Conservation (phyloP, 2,329 filamentous ascomycete genomes). For the Sclerotinia borealis region DNA sequence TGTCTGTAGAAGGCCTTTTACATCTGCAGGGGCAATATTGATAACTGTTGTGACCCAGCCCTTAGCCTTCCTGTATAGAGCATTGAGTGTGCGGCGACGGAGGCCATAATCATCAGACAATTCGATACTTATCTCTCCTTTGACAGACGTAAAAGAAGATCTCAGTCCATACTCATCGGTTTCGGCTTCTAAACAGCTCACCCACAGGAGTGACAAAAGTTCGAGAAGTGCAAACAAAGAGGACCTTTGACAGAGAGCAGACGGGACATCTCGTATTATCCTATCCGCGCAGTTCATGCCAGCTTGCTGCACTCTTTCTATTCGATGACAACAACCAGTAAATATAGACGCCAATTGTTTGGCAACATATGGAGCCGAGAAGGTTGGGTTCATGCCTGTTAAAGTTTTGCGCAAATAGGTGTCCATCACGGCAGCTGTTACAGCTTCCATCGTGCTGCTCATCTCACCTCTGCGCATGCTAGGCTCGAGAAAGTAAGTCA, state of each 20-base stretch:
- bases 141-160: slow-evolving; percentile 69
- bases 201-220: slow-evolving; percentile 90
- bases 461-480: slow-evolving; percentile 64
- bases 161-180: slow-evolving; percentile 89
- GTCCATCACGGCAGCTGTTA: slow-evolving; percentile 63
- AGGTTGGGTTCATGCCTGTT: slow-evolving; percentile 63
- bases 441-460: slow-evolving; percentile 58
- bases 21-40: slow-evolving; percentile 80
- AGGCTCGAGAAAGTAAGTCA: slow-evolving; percentile 93
- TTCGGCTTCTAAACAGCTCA: slow-evolving; percentile 87
- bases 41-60: slow-evolving; percentile 76
- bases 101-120: slow-evolving; percentile 90
- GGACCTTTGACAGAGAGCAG: slow-evolving; percentile 79
- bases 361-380: slow-evolving; percentile 88
- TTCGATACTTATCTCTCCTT: slow-evolving; percentile 75
- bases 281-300: slow-evolving; percentile 78
- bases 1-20: slow-evolving; percentile 92
- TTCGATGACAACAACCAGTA: slow-evolving; percentile 85
- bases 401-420: slow-evolving; percentile 74
- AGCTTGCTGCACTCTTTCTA: slow-evolving; percentile 83
- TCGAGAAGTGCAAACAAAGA: slow-evolving; percentile 92
- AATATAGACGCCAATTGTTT: slow-evolving; percentile 82
- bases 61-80: slow-evolving; percentile 69
- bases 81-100: slow-evolving; percentile 71
- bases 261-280: slow-evolving; percentile 79